Base-by-base conservation (phyloP, 176 grass and related monocot genomes). In the Carex cristatella region DNA sequence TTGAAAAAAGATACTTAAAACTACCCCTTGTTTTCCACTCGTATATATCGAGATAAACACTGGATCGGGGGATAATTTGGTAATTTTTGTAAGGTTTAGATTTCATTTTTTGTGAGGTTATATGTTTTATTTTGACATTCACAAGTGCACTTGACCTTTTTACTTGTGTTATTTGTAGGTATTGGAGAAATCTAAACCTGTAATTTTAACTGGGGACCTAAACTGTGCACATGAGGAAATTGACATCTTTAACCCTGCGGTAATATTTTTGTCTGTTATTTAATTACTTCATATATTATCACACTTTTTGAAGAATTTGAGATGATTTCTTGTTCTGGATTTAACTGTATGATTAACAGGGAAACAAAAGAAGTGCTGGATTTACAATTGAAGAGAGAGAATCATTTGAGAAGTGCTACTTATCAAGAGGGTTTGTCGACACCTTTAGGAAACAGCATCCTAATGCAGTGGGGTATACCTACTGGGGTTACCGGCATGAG, bases 401-500 rank as follows among this genome's bases (percentile, higher is more conserved):
- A 63, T 98, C 92, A 75, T 94, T 94, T 61, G 88, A 98, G 81
- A 84, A 61, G 35, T 90, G 91, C 82, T 90, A 94, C 63, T 77
- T 86, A 62, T 91, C 79, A 35, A 93, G 79, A 82, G 92, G 95
- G 44, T 85, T 94, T 30, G 40, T 93, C 11, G 92, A 94, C 90
- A 98, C 92, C 80, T 98, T 93, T 83, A 89, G 95, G 72, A 94
- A 91, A 72, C 91, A 94, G 72, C 89, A 98, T 81, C 95, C 95
- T 23, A 87, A 90, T 75, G 89, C 73, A 18, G 84, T 98, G 19
- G 90, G 83, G 10, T 94, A 91, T 77, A 94, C 90, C 69, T 94
- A 94, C 79, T 97, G 92, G 92, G 95, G 92, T 83, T 94, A 98
- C 51, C 73, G 88, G 33, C 88, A 90, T 23, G 85, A 42, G 7